Evolutionary conservation across 2,329 filamentous ascomycete species (phyloP), one percentile per base, ranked within the genome.

Genomic region (Clarireedia homoeocarpa): DNA sequence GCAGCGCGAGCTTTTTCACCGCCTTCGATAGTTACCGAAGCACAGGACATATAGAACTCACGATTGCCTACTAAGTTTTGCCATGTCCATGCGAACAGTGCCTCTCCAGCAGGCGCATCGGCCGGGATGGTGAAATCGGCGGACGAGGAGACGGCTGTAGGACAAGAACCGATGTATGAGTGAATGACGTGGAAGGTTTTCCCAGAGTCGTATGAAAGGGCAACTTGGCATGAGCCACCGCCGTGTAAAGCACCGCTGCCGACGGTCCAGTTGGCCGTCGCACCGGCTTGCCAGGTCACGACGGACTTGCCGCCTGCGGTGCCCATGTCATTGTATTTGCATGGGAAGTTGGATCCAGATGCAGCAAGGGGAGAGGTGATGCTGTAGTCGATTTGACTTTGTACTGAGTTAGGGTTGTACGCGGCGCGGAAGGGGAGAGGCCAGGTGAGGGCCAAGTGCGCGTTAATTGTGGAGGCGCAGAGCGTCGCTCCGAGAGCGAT

Each of bases 1-100:
- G 62, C 55, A 26, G 48, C 42, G 15, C 58, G 57, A 6, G 24
- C 6, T n/a, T 20, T 27, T 4, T 1, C 17, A 15, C n/a, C 26
- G 15, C 26, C 14, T 46, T 61, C 63, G 52, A 85, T 79, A 26
- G 75, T 75, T 36, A 85, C 77, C 7, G 75, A 74, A 0, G 82
- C 82, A 60, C 83, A 86, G 66, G 84, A 82, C 80, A 84, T 83
- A 71, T 86, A 86, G 74, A 84, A 83, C 63, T 85, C 83, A 17
- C 82, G 74, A 63, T 84, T 84, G 2, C 82, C 82, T 26, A 79
- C 64, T 55, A 74, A 72, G 66, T 83, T 83, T 67, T 80, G 81
- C 78, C 78, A 81, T 4, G 76, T 79, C 83, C 83, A 70, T 1
- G 63, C 62, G 20, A 69, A 66, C 7, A 69, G 49, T 1, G 66